Evolutionary conservation across 805 yeast genomes (phyloP), one percentile per base, ranked within the genome.

Genomic region (Starmerella vaccinii): DNA sequence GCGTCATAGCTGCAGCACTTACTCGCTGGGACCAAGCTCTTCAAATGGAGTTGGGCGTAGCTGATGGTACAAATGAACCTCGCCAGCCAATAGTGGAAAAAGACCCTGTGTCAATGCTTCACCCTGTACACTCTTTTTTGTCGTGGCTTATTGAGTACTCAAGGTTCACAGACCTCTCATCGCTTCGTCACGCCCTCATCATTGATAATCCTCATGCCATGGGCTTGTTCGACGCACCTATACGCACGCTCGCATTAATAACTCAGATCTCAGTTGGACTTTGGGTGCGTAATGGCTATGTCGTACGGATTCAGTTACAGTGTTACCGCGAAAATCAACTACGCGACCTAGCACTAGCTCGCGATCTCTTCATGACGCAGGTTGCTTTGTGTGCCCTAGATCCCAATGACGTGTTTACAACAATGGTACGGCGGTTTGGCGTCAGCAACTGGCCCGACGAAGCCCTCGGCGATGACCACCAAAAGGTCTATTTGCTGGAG

Each of bases 221-320:
- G 23, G 45, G 45, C 10, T 60, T 82, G 6, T 76, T 82, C 56
- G 95, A 87, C 56, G 81, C 83, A 55, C 83, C 96, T 0, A 64
- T 92, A 19, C 72, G 94, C 51, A 82, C 89, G 0, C 62, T 87
- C 26, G 95, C 85, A 0, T 65, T 85, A 8, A 66, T 86, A 56
- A 78, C 95, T 0, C 97, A 92, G 60, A 84, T 90, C 8, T 82
- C 85, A 53, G 80, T 84, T 0, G 96, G 96, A 0, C 76, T 83
- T 50, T 90, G 97, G 97, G 96, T 90, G 0, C 76, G 97, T 60
- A 90, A 90, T 65, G 98, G 98, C 0, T 75, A 78, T 52, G 82
- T 89, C 37, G 80, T 87, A 5, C 73, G 83, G 37, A 79, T 81
- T 23, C 97, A 90, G 62, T 73, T 84, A 56, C 82, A 80, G 57